Base-by-base conservation (phyloP, 2,329 filamentous ascomycete species). In the Hypoxylon sp. region DNA sequence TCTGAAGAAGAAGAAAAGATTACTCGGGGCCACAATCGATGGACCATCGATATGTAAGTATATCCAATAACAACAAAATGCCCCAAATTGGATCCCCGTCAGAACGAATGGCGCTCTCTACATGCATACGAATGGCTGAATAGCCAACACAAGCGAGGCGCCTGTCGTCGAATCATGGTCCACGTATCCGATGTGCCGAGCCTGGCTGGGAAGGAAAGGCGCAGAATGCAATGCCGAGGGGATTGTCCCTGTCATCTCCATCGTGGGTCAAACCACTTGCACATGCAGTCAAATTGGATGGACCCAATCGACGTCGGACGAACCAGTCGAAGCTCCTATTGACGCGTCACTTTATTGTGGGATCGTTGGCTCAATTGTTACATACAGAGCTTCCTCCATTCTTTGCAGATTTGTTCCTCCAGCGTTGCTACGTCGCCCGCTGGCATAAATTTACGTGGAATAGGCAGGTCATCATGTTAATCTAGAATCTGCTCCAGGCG, bases 121-220 rank as follows among this genome's bases (percentile, higher is more conserved):
- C 56, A 28, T 69, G 56, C 60, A 67, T 69, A 59, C 16, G 38
- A 36, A 44, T 64, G 60, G 63, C 57, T 67, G 67, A 67, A 64
- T 67, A 57, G 57, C 48, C 56, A 62, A 22, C 59, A 11, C 59
- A 66, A 64, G 45, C 63, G 55, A 61, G 57, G 28, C 24, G 18
- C 18, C 8, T 45, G 18, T 67, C 38, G 67, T 67, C 67, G 61
- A 69, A 69, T 69, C 64, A 67, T 61, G 53, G 54, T 49, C 55
- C 52, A 53, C 61, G 40, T 67, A 60, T 63, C 58, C 57, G 50
- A 51, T 51, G 46, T 69, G 64, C 67, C 67, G 67, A 67, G 53
- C 64, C 67, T 58, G 64, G 63, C 67, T 69, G 40, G 64, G 64
- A 65, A 69, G 67, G 64, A 63, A 40, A 65, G 60, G 61, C 51